Conservation (phyloP, 2,329 filamentous ascomycete genomes). For the Aureobasidium sp. region DNA sequence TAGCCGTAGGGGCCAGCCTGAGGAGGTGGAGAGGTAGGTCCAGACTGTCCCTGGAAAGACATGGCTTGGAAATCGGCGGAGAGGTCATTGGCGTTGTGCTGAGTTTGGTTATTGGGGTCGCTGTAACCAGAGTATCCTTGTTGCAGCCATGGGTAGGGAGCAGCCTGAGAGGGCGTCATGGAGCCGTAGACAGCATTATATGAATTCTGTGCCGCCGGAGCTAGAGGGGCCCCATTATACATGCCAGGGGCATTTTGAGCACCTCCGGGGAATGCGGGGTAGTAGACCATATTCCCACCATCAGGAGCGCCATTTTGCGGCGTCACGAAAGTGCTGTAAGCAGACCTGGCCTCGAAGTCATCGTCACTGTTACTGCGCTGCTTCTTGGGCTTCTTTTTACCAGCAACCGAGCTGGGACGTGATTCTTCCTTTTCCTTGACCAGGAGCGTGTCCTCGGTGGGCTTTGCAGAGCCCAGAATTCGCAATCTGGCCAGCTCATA, state of each 20-base stretch:
- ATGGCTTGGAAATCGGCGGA: slow-evolving; percentile 37
- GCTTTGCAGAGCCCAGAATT: slow-evolving; percentile 72
- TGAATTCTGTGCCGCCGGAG: background rate
- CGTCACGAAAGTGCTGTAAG: slow-evolving; percentile 42
- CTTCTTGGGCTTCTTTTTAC: slow-evolving; percentile 65
- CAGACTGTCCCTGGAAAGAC: slow-evolving; percentile 30
- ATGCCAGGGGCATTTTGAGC: slow-evolving; percentile 5
- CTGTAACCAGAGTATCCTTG: slow-evolving; percentile 6
- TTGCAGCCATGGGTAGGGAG: slow-evolving; percentile 12
- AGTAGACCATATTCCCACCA: slow-evolving; percentile 8
- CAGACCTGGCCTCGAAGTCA: slow-evolving; percentile 59
- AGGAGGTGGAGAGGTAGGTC: slow-evolving; percentile 5
- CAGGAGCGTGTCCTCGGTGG: slow-evolving; percentile 51
- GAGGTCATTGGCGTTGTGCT: slow-evolving; percentile 34
- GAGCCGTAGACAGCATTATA: slow-evolving; percentile 10
- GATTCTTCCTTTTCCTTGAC: slow-evolving; percentile 71
- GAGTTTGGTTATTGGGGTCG: slow-evolving; percentile 9
- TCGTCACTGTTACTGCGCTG: slow-evolving; percentile 56
- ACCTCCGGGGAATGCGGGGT: slow-evolving; percentile 10
- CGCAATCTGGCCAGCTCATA: slow-evolving; percentile 83
- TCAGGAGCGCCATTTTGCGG: slow-evolving; percentile 5
- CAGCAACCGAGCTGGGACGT: slow-evolving; percentile 76
- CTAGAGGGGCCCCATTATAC: background rate
- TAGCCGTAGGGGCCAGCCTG: background rate
- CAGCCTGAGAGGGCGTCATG: background rate